phyloP scores from a whole-genome alignment of 2,329 filamentous ascomycete genomes.

The Pyrenophora teres region DNA sequence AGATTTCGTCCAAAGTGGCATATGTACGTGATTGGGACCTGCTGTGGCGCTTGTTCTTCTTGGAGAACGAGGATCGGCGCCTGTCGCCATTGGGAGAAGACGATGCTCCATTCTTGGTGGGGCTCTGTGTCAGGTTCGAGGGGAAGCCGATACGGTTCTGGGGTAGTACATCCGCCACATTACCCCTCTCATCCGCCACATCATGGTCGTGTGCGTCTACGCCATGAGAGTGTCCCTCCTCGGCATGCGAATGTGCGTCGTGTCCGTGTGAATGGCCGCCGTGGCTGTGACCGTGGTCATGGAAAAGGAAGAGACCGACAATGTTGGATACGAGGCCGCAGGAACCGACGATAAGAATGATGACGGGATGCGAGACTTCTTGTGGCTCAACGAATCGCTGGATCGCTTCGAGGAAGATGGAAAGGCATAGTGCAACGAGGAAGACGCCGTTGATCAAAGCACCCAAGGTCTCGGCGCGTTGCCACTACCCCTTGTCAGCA shows the following conservation, averaged over 20 bases:
- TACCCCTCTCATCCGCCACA: slow-evolving; percentile 62
- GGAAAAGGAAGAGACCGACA: slow-evolving; percentile 85
- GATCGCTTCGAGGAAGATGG: slow-evolving; percentile 93
- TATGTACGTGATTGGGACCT: slow-evolving; percentile 62
- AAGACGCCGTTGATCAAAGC: slow-evolving; percentile 98
- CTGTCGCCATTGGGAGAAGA: slow-evolving; percentile 18
- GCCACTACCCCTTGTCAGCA: slow-evolving; percentile 66
- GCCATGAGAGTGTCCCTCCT: slow-evolving; percentile 56
- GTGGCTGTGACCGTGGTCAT: slow-evolving; percentile 88
- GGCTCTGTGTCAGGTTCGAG: slow-evolving; percentile 29
- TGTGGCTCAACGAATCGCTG: slow-evolving; percentile 91
- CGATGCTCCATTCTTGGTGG: slow-evolving; percentile 22
- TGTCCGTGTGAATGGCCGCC: slow-evolving; percentile 60
- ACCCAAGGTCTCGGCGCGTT: slow-evolving; percentile 94
- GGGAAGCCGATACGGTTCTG: slow-evolving; percentile 62
- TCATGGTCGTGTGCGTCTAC: slow-evolving; percentile 52
- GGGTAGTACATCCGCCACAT: slow-evolving; percentile 65
- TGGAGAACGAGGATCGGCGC: slow-evolving; percentile 35
- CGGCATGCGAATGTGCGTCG: slow-evolving; percentile 53
- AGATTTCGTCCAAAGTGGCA: slow-evolving; percentile 69
- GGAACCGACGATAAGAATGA: slow-evolving; percentile 88
- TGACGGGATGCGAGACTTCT: slow-evolving; percentile 78
- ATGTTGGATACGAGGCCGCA: slow-evolving; percentile 87
- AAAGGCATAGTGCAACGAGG: slow-evolving; percentile 91
- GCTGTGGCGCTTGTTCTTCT: slow-evolving; percentile 60